Conservation (phyloP, 164 flowering plant species). For the Tetrastigma voinierianum region DNA sequence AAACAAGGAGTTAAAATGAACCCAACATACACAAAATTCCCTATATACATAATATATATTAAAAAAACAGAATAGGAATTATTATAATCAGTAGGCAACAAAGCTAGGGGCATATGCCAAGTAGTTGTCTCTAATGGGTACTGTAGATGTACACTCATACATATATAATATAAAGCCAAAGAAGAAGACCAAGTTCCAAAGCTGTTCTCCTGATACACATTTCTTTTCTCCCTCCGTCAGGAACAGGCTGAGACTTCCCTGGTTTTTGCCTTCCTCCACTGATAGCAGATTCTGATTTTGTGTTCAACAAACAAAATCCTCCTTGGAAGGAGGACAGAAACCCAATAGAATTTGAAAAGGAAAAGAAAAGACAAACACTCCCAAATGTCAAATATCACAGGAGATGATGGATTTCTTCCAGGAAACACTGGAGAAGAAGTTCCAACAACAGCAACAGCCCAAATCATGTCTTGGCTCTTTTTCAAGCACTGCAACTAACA, state of each 20-base stretch:
- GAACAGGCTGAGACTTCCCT: conserved; percentile 44
- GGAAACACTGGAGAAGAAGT: conserved; percentile 48
- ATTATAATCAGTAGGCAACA: neutral
- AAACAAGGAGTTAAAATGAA: neutral
- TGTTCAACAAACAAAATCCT: conserved; percentile 23
- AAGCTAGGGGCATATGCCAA: conserved; percentile 10
- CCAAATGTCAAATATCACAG: conserved; percentile 68
- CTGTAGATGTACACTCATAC: conserved; percentile 21
- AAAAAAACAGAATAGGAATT: neutral
- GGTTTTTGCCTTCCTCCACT: conserved; percentile 53
- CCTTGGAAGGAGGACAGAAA: conserved; percentile 12
- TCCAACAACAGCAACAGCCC: conserved; percentile 17
- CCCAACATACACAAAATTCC: no score
- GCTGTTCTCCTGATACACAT: conserved; percentile 13
- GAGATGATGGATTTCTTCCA: conserved; percentile 76
- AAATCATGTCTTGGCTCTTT: conserved; percentile 28
- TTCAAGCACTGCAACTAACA: conserved; percentile 26
- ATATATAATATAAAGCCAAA: conserved; percentile 29
- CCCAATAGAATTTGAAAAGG: conserved; percentile 4
- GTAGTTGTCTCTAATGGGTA: conserved; percentile 2
- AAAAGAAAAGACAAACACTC: conserved; percentile 4
- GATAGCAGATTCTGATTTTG: conserved; percentile 31
- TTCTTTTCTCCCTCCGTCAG: conserved; percentile 23
- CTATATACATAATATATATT: no score
- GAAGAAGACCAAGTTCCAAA: conserved; percentile 33